Base-by-base conservation (phyloP, 768 basidiomycete species). In the Phanerodontia chrysosporium region DNA sequence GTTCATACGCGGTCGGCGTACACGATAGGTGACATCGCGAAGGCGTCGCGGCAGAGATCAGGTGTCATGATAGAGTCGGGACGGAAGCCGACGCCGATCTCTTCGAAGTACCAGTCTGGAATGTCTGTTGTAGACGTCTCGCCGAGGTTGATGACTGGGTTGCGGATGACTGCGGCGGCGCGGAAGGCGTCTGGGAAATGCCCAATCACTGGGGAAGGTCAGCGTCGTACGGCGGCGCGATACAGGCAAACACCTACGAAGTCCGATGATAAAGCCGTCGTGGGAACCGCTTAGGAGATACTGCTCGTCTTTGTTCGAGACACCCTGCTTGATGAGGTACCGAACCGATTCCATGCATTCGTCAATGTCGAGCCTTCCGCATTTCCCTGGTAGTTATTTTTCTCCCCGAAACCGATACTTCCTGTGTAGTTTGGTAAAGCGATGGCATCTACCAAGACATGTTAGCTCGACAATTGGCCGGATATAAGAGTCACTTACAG, bases 351-450 rank as follows among this genome's bases (percentile, higher is more conserved):
- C 80, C 18, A 86, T 78, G 59, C 84, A 86, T 51, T 89, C 87
- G 42, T 78, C 75, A 14, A 90, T 83, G 60, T 90, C 89, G 9
- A 87, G 75, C 1, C 76, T 72, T 13, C 89, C 89, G 30, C 86
- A 86, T 39, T 77, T 72, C 0, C 86, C 87, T 0, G 84, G 60
- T 13, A 90, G 70, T 2, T 73, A n/a, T 77, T 77, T n/a, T 69
- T 74, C 60, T 90, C 82, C 0, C 88, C 88, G 57, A 76, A 89
- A 2, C 89, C 89, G 30, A 79, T 70, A 0, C 85, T 85, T 0
- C 89, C 89, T 0, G 82, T 84, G 66, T 90, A 90, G 67, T 88
- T 88, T 0, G 83, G 82, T 12, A 80, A 60, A 1, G 83, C 83
- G 7, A 89, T 57, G 0, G 82, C 83, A 64, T 85, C 88, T 84